Base-by-base conservation (phyloP, 257 asterid species). In the Jaltomata sinuosa region DNA sequence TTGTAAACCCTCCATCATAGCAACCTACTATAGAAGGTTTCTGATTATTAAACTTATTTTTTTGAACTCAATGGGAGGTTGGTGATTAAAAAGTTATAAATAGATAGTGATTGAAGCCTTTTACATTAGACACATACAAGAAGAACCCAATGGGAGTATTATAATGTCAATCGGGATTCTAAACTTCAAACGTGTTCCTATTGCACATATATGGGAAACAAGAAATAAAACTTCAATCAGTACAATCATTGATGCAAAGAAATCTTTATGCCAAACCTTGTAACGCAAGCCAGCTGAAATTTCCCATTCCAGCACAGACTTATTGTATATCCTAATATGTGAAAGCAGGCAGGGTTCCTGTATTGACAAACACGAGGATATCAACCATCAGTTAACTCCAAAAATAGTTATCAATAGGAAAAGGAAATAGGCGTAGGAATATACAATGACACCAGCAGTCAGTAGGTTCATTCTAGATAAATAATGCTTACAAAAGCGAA, bases 291-390 rank as follows among this genome's bases (percentile, higher is more conserved):
- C 99, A 88, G 84, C 98, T 78, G 99, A 92, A 82, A 97, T 92
- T 88, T 97, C 99, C 99, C 99, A 97, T 86, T 97, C 99, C 93
- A 97, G 87, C 88, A 97, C 98, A 21, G 99, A 97, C 82, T 97
- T 97, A 85, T 97, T 97, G 87, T 93, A 93, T 83, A 97, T 91
- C 90, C 98, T 88, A 84, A 93, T 83, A 92, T 95, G 97, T 22
- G 98, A 95, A 86, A 97, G 97, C 81, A 97, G 87, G 81, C 98
- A 93, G 2, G 99, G 98, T 84, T 93, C 99, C 99, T 97, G 89
- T 50, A 89, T 79, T 31, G 76, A 84, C 18, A 57, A 83, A 72
- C 38, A 25, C 7, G 11, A 76, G 42, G 4, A 78, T 52, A 80
- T 81, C 74, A 80, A 78, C 80, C 38, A 57, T 74, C 81, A 54